phyloP scores from a whole-genome alignment of 768 basidiomycete genomes.

The Leucocoprinus leucothites region DNA sequence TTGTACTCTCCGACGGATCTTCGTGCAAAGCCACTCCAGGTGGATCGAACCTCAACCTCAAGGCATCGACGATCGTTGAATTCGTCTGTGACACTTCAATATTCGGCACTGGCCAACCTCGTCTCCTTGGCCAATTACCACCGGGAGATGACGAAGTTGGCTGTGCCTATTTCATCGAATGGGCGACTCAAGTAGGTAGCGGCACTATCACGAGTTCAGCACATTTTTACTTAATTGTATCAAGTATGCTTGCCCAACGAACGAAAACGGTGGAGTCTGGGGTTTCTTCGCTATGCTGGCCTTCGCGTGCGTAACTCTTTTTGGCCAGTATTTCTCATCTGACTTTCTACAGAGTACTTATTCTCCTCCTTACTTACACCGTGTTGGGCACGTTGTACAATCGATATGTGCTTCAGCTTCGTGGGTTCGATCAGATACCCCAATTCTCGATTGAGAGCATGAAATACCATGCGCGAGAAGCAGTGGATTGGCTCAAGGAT shows the following conservation, averaged over 20 bases:
- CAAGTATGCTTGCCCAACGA: conserved; percentile 72
- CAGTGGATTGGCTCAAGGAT: conserved; percentile 41
- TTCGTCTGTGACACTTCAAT: conserved; percentile 75
- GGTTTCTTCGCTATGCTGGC: conserved; percentile 53
- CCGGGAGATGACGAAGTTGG: conserved; percentile 55
- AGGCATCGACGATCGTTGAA: conserved; percentile 65
- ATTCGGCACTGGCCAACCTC: conserved; percentile 49
- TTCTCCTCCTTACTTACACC: conserved; percentile 62
- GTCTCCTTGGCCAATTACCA: conserved; percentile 67
- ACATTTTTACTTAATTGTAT: background rate
- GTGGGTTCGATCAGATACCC: conserved; percentile 73
- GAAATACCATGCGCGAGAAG: conserved; percentile 44
- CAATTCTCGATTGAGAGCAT: conserved; percentile 53
- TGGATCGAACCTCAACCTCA: conserved; percentile 28
- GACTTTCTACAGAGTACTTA: conserved; percentile 39
- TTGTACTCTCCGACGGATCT: conserved; percentile 63
- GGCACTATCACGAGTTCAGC: background rate
- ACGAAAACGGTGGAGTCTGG: conserved; percentile 48
- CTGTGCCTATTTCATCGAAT: conserved; percentile 83
- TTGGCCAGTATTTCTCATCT: background rate
- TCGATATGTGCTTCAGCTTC: conserved; percentile 67
- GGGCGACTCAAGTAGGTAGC: conserved; percentile 70
- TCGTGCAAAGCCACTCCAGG: conserved; percentile 48
- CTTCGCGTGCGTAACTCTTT: conserved; percentile 48
- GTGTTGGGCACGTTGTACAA: conserved; percentile 74